phyloP scores from a whole-genome alignment of 2,329 filamentous ascomycete species.

The Stachybotrys chlorohalonatus region DNA sequence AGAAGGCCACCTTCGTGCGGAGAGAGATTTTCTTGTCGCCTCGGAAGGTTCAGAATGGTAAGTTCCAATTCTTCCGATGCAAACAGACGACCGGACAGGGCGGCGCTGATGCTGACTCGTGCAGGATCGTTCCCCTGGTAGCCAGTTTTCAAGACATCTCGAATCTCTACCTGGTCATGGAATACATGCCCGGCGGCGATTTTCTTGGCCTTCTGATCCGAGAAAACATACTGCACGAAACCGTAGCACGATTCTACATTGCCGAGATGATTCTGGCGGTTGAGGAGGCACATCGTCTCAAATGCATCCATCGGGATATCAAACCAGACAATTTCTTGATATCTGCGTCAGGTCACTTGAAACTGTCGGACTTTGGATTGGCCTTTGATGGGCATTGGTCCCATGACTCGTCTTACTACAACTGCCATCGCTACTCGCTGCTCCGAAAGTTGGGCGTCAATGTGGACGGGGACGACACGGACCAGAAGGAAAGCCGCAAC shows the following conservation, averaged over 20 bases:
- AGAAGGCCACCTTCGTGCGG: slow-evolving; percentile 84
- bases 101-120: neutral
- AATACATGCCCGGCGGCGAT: slow-evolving; percentile 95
- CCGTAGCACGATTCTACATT: slow-evolving; percentile 74
- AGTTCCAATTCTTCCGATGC: slow-evolving; percentile 8
- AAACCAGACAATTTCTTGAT: slow-evolving; percentile 98
- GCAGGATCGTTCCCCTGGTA: slow-evolving; percentile 75
- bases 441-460: slow-evolving; percentile 67
- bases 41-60: slow-evolving; percentile 80
- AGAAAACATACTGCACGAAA: slow-evolving; percentile 73
- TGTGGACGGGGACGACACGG: slow-evolving; percentile 64
- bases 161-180: slow-evolving; percentile 90
- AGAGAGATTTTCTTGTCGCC: slow-evolving; percentile 83
- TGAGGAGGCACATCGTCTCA: slow-evolving; percentile 80
- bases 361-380: slow-evolving; percentile 93
- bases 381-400: slow-evolving; percentile 95
- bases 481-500: slow-evolving; percentile 44
- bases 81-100: neutral
- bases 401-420: slow-evolving; percentile 82
- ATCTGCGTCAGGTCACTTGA: slow-evolving; percentile 77
- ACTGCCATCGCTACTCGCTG: slow-evolving; percentile 70
- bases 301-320: slow-evolving; percentile 90
- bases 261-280: slow-evolving; percentile 95
- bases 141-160: slow-evolving; percentile 80
- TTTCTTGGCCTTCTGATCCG: slow-evolving; percentile 82